These are phyloP conservation scores for Microsporum audouinii DNA, from an alignment of 2,329 filamentous ascomycete species.

Conservation along the genomic window DNA sequence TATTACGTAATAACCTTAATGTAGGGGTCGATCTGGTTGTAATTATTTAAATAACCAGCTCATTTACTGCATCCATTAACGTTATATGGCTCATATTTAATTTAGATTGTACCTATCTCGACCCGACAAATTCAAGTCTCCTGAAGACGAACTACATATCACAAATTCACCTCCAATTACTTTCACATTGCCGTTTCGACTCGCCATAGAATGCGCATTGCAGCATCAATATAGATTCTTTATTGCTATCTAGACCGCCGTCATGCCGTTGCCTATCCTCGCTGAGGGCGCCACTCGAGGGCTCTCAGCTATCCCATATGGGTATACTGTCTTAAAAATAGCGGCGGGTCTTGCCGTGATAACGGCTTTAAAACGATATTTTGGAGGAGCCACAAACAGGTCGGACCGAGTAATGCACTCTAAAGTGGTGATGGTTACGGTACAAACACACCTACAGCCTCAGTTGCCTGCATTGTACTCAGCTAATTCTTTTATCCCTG, in stretches of 20 bases:
- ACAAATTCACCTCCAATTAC: too few species aligned
- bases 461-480: background rate
- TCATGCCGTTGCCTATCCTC: slow-evolving; percentile 53
- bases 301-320: slow-evolving; percentile 42
- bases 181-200: too few species aligned
- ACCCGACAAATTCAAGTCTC: too few species aligned
- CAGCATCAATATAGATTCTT: background rate
- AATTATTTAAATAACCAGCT: background rate
- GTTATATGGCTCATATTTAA: too few species aligned
- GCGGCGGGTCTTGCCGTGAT: slow-evolving; percentile 43
- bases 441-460: slow-evolving; percentile 25
- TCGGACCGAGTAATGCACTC: slow-evolving; percentile 81
- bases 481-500: slow-evolving; percentile 12
- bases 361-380: slow-evolving; percentile 59
- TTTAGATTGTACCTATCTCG: too few species aligned
- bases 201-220: too few species aligned
- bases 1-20: background rate
- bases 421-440: slow-evolving; percentile 86
- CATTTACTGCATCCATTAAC: too few species aligned
- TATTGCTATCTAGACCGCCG: slow-evolving; percentile 10
- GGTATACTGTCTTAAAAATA: slow-evolving; percentile 43
- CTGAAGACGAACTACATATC: too few species aligned
- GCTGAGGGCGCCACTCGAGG: slow-evolving; percentile 45
- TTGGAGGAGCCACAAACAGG: slow-evolving; percentile 60
- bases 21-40: background rate